Percentiles rank a stretch among this genome's conserved stretches.
Evolutionary conservation across 176 grass and related monocot species (phyloP).

Genomic region (Oryza punctata): DNA sequence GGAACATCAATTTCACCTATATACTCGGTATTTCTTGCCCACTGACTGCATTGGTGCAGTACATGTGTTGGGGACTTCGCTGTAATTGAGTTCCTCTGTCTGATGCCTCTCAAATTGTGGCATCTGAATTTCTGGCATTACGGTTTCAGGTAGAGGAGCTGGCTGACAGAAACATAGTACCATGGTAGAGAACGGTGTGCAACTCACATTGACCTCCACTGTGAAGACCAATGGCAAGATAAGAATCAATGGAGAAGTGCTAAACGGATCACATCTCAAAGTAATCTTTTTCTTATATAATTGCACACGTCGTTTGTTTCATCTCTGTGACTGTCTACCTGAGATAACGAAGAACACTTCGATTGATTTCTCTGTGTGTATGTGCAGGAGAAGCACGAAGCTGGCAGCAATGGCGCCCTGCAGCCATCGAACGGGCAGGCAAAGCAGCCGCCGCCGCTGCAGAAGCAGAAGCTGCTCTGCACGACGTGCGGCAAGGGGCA

Average conservation of each 20-base stretch:
- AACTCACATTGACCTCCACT: slow-evolving; percentile 40
- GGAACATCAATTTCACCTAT: too few relatives aligned
- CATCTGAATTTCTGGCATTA: slow-evolving; percentile 4
- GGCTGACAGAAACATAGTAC: slow-evolving; percentile 24
- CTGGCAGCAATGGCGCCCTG: neutral
- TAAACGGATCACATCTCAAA: slow-evolving; percentile 32
- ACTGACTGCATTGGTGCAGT: neutral
- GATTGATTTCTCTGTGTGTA: neutral
- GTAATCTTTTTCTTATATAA: slow-evolving; percentile 35
- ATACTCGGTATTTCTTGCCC: too few relatives aligned
- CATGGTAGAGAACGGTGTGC: slow-evolving; percentile 47
- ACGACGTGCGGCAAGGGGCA: slow-evolving; percentile 62
- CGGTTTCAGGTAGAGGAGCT: slow-evolving; percentile 34
- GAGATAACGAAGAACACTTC: neutral
- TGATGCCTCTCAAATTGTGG: neutral
- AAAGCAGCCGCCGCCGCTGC: neutral
- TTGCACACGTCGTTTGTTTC: too few relatives aligned
- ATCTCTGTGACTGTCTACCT: neutral
- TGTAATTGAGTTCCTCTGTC: neutral
- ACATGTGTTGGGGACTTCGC: neutral
- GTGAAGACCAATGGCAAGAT: slow-evolving; percentile 38
- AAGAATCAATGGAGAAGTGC: slow-evolving; percentile 37
- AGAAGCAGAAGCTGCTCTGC: slow-evolving; percentile 26
- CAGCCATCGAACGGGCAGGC: slow-evolving; percentile 21
- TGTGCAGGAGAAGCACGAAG: slow-evolving; percentile 42